These are phyloP conservation scores for Physcomitrellopsis africana DNA, from an alignment of 225 moss, liverwort and hornwort species.

Conservation along the genomic window DNA sequence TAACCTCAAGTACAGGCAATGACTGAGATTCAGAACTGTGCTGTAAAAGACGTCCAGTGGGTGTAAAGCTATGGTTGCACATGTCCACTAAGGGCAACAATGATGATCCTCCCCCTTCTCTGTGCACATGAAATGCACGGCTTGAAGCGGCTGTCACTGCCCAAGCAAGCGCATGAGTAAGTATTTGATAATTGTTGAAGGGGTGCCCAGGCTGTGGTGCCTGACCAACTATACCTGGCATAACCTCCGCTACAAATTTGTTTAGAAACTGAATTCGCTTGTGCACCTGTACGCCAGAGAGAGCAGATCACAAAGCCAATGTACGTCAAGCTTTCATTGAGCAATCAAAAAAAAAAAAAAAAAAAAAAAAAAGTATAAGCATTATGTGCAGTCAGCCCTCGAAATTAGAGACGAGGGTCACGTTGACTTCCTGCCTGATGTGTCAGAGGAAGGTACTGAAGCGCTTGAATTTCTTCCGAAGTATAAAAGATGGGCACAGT, in stretches of 20 bases:
- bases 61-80: conserved; percentile 80
- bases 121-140: conserved; percentile 62
- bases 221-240: conserved; percentile 42
- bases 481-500: conserved; percentile 63
- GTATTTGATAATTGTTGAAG: conserved; percentile 50
- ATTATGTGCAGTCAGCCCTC: neutral
- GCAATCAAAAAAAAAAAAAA: neutral
- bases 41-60: conserved; percentile 64
- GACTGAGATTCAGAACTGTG: conserved; percentile 30
- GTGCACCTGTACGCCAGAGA: conserved; percentile 42
- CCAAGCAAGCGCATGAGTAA: conserved; percentile 67
- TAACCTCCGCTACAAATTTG: conserved; percentile 44
- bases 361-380: neutral
- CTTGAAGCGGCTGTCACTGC: conserved; percentile 80
- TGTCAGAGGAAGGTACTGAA: conserved; percentile 67
- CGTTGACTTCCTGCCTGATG: conserved; percentile 49
- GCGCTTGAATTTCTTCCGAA: conserved; percentile 55
- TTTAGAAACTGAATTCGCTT: conserved; percentile 63
- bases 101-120: conserved; percentile 38
- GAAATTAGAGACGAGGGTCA: neutral
- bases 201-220: conserved; percentile 43
- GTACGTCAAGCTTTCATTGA: neutral
- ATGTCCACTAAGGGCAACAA: conserved; percentile 76
- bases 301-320: neutral
- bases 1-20: conserved; percentile 56